Evolutionary conservation across 2,329 filamentous ascomycete genomes (phyloP).

Genomic region (Cladosporium sp.): DNA sequence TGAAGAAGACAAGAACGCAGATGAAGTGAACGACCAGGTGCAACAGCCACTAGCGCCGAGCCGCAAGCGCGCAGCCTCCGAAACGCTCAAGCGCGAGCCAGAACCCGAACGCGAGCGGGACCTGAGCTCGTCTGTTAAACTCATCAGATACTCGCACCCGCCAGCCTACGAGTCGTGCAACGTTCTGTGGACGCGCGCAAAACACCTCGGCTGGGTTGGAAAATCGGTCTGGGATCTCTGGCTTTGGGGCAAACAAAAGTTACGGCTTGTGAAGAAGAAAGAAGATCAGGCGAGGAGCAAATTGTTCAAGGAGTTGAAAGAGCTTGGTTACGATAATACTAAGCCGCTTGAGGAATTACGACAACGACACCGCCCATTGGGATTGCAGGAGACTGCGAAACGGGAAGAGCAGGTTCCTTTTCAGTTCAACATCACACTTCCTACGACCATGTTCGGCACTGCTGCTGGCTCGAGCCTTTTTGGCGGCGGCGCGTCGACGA

Average conservation of each 20-base stretch:
- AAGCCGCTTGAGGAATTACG: background rate
- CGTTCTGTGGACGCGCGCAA: background rate
- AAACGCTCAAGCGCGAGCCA: background rate
- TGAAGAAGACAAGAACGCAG: no score
- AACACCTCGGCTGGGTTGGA: background rate
- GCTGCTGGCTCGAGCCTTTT: conserved; percentile 13
- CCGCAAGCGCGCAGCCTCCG: no score
- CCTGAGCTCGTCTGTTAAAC: background rate
- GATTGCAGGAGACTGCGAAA: background rate
- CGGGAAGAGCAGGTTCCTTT: background rate
- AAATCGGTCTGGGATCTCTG: conserved; percentile 3
- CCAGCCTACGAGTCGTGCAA: background rate
- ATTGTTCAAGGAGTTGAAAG: background rate
- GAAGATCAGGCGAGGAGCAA: background rate
- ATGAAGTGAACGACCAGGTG: no score
- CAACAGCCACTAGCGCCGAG: no score
- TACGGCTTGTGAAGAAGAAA: background rate
- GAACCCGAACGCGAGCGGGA: background rate
- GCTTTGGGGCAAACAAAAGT: background rate
- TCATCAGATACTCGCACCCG: background rate
- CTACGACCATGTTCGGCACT: background rate
- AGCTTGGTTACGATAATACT: background rate
- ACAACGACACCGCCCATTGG: background rate
- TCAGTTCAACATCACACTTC: background rate
- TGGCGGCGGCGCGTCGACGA: conserved; percentile 1